A percentile compares a stretch with the other conserved stretches of the same genome.
Evolutionary conservation across 805 yeast species (phyloP).

Genomic region (Suhomyces sp.): DNA sequence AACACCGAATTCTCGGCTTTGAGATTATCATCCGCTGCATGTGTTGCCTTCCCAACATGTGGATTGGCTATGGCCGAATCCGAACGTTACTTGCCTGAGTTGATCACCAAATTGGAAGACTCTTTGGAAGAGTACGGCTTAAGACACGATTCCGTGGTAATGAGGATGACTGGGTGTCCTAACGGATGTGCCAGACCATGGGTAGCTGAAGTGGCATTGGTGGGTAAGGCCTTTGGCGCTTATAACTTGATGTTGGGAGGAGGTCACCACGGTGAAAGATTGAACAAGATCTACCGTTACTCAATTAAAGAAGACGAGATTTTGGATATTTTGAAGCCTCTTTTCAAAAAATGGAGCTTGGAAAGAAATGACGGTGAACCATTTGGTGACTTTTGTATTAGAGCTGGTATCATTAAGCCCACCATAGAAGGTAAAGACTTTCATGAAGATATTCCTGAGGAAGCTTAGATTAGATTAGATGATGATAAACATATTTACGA

Average conservation of each 20-base stretch:
- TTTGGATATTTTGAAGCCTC: slow-evolving; percentile 68
- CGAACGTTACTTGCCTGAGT: slow-evolving; percentile 84
- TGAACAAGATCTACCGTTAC: slow-evolving; percentile 84
- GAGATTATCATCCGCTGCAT: slow-evolving; percentile 88
- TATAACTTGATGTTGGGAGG: slow-evolving; percentile 95
- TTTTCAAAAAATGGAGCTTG: slow-evolving; percentile 91
- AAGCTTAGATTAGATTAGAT: slow-evolving; percentile 37
- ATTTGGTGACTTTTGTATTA: slow-evolving; percentile 88
- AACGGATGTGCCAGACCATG: slow-evolving; percentile 99
- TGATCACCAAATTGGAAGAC: slow-evolving; percentile 78
- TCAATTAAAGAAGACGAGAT: slow-evolving; percentile 91
- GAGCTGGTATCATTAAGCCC: slow-evolving; percentile 84
- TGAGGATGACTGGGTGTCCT: slow-evolving; percentile 99
- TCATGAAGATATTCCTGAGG: slow-evolving; percentile 91
- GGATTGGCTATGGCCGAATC: slow-evolving; percentile 99
- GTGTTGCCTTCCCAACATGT: slow-evolving; percentile 98
- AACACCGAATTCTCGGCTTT: slow-evolving; percentile 79
- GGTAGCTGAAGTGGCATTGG: slow-evolving; percentile 93
- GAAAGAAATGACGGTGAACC: slow-evolving; percentile 91
- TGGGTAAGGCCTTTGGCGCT: slow-evolving; percentile 92
- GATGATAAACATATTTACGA: neutral
- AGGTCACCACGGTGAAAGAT: slow-evolving; percentile 88
- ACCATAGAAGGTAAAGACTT: slow-evolving; percentile 88
- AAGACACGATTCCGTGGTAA: slow-evolving; percentile 88
- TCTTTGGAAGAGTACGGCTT: slow-evolving; percentile 88